Percentiles rank a stretch among this genome's conserved stretches.
phyloP scores from a whole-genome alignment of 129 eudicot genomes.

The Oenanthe sinensis region DNA sequence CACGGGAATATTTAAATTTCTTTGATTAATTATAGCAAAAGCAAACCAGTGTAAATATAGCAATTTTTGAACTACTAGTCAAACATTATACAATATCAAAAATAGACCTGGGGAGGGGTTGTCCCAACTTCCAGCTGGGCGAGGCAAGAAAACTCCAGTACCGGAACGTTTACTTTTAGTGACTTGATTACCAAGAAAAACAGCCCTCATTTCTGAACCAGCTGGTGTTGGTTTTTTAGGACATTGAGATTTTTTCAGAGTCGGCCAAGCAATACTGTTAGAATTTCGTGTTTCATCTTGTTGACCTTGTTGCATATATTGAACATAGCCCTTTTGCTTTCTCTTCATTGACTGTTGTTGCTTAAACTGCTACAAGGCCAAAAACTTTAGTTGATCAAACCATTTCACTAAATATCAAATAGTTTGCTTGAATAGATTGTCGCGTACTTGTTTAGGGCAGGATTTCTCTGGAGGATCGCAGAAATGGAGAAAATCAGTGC shows the following conservation, averaged over 20 bases:
- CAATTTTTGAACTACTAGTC: background rate
- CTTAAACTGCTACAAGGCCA: slow-evolving; percentile 11
- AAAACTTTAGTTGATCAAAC: background rate
- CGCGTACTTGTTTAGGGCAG: slow-evolving; percentile 32
- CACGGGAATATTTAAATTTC: background rate
- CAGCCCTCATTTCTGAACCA: slow-evolving; percentile 59
- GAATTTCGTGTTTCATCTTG: slow-evolving; percentile 17
- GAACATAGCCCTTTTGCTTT: slow-evolving; percentile 24
- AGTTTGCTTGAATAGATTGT: background rate
- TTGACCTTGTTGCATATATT: slow-evolving; percentile 18
- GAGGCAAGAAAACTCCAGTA: slow-evolving; percentile 83
- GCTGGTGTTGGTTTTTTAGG: background rate
- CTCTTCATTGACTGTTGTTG: slow-evolving; percentile 37
- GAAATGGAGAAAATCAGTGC: slow-evolving; percentile 11
- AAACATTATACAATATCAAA: background rate
- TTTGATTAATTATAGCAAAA: background rate
- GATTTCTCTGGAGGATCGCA: background rate
- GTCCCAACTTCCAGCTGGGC: slow-evolving; percentile 30
- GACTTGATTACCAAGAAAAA: slow-evolving; percentile 47
- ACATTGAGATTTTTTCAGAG: slow-evolving; percentile 33
- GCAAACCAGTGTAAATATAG: background rate
- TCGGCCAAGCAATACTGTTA: slow-evolving; percentile 41
- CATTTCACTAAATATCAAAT: background rate
- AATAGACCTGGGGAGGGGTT: slow-evolving; percentile 33
- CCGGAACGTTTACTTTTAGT: slow-evolving; percentile 57